Base-by-base conservation (phyloP, 2,329 filamentous ascomycete genomes). In the Aulographum hederae region DNA sequence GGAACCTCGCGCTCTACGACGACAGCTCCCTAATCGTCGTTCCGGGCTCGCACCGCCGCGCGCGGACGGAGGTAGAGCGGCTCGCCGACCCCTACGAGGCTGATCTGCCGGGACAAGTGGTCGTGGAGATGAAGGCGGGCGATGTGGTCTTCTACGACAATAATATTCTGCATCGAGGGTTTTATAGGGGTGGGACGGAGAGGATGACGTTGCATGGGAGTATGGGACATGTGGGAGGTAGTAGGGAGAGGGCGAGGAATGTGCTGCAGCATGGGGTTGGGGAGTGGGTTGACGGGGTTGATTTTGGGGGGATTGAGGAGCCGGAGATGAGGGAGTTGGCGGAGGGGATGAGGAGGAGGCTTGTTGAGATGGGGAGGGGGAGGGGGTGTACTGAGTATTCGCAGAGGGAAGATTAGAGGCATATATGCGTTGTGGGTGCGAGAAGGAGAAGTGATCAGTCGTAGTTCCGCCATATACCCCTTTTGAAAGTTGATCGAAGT, bases 131-230 rank as follows among this genome's bases (percentile, higher is more conserved):
- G 38, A 57, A 67, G 38, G 65, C 80, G 0, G 82, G 82, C 0
- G 82, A 92, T 52, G 70, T 78, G 12, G 78, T 78, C 26, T 92
- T 92, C 45, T 92, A 92, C 48, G 73, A 92, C 51, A 91, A 85
- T 47, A 91, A 92, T 50, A 91, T 92, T 39, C 50, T 91, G 39
- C 78, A 82, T 45, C 59, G 77, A 3, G 78, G 77, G 2, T 68
- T 69, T 18, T 84, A 82, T 49, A 57, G 64, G 39, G 52, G 54
- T 10, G 43, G 25, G 1, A 65, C 57, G 41, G 73, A 80, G 53
- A 57, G 78, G 16, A 65, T 76, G 61, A 81, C 76, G 37, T 52
- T 82, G 44, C 77, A 82, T 51, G 77, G 77, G 5, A 76, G 69
- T 34, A 75, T 79, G 29, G 77, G 77, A 2, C 66, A 73, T 41